Evolutionary conservation across 805 yeast genomes (phyloP).

Genomic region (Lachancea fermentati): DNA sequence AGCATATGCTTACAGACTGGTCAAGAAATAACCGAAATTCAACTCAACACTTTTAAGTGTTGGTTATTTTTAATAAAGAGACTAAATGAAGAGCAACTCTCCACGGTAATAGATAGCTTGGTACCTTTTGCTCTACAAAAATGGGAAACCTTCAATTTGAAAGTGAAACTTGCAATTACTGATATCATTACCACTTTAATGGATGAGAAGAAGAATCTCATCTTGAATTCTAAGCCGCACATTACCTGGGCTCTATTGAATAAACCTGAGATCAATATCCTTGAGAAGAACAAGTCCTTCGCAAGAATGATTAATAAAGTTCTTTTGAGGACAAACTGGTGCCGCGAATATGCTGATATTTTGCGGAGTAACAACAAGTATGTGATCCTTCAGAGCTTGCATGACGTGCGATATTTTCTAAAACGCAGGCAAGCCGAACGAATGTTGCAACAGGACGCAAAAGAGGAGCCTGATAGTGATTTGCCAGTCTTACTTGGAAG

Average conservation of each 20-base stretch:
- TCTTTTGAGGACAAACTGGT: slow-evolving; percentile 19
- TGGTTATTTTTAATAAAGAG: slow-evolving; percentile 57
- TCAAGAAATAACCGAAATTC: slow-evolving; percentile 55
- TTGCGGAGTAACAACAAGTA: slow-evolving; percentile 35
- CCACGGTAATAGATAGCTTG: slow-evolving; percentile 65
- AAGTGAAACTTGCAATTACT: slow-evolving; percentile 46
- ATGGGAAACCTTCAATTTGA: slow-evolving; percentile 47
- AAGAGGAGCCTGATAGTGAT: slow-evolving; percentile 28
- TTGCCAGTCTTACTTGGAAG: slow-evolving; percentile 46
- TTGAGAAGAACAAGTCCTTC: slow-evolving; percentile 47
- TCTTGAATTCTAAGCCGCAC: slow-evolving; percentile 24
- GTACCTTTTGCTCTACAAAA: slow-evolving; percentile 68
- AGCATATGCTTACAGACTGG: slow-evolving; percentile 82
- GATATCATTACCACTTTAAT: slow-evolving; percentile 40
- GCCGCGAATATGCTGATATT: slow-evolving; percentile 24
- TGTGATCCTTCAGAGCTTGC: slow-evolving; percentile 67
- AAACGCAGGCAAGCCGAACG: slow-evolving; percentile 41
- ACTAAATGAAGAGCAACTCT: slow-evolving; percentile 52
- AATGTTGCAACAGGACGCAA: slow-evolving; percentile 38
- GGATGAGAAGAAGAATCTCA: slow-evolving; percentile 16
- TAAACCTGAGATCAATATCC: slow-evolving; percentile 46
- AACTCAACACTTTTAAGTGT: slow-evolving; percentile 56
- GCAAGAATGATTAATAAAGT: slow-evolving; percentile 40
- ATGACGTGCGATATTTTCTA: slow-evolving; percentile 53
- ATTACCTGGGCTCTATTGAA: slow-evolving; percentile 69